These are phyloP conservation scores for Turnera subulata DNA, from an alignment of 345 rosid genomes.

Conservation along the genomic window DNA sequence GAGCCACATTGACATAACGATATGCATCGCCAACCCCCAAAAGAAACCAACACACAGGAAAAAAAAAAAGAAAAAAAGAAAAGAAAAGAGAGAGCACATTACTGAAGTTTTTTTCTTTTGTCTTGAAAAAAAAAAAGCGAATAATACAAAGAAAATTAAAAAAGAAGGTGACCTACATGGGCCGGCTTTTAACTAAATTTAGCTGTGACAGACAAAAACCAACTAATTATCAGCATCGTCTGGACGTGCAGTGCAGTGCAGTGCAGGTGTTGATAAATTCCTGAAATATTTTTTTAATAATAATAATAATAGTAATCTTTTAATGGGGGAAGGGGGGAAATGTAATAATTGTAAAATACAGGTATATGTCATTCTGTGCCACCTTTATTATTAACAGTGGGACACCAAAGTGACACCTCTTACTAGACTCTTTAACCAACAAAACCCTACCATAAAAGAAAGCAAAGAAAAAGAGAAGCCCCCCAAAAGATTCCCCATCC, in stretches of 20 bases:
- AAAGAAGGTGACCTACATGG: constrained; percentile 33
- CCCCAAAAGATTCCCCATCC: constrained; percentile 32
- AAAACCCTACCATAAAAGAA: constrained; percentile 12
- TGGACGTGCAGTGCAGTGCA: too few relatives aligned
- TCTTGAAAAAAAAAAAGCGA: too few relatives aligned
- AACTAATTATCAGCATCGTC: constrained; percentile 50
- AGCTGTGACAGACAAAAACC: constrained; percentile 53
- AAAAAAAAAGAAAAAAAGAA: not conserved
- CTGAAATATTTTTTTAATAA: constrained; percentile 19
- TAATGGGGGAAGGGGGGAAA: too few relatives aligned
- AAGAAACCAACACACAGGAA: too few relatives aligned
- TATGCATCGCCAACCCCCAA: too few relatives aligned
- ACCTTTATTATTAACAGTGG: constrained; percentile 22
- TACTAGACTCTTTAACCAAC: constrained; percentile 12
- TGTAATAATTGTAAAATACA: not conserved
- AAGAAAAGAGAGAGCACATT: not conserved
- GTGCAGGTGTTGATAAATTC: constrained; percentile 41
- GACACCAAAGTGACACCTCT: constrained; percentile 19
- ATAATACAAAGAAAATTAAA: not conserved
- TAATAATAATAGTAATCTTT: too few relatives aligned
- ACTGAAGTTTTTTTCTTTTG: too few relatives aligned
- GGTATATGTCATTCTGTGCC: constrained; percentile 53
- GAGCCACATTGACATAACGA: too few relatives aligned
- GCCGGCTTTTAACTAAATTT: constrained; percentile 46
- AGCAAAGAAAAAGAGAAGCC: not conserved